Conservation (phyloP, 768 basidiomycete genomes). For the Leccinum variicolor region DNA sequence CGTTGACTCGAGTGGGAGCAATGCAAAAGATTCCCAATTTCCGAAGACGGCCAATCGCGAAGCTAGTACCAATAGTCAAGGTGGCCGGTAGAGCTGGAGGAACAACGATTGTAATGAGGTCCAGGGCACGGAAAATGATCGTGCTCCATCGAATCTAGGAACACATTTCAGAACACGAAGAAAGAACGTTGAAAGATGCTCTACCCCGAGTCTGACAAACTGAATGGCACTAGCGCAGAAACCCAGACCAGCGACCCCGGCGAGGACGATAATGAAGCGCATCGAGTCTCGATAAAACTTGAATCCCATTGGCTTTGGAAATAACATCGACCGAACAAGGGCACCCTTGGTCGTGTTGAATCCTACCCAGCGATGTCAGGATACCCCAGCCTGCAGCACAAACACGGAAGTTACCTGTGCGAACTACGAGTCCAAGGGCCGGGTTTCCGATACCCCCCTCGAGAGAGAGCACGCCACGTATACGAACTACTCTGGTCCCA, state of each 20-base stretch:
- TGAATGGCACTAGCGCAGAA: constrained; percentile 91
- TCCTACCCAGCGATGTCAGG: constrained; percentile 40
- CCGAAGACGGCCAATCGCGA: constrained; percentile 85
- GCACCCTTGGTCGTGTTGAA: constrained; percentile 99
- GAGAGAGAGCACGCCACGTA: constrained; percentile 58
- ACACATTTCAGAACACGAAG: constrained; percentile 1
- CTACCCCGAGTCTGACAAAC: constrained; percentile 85
- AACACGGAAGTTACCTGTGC: constrained; percentile 61
- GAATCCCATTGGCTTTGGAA: constrained; percentile 98
- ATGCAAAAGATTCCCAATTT: constrained; percentile 93
- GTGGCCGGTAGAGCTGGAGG: constrained; percentile 97
- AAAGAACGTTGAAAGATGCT: neutral
- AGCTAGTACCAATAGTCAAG: constrained; percentile 94
- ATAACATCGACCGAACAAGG: constrained; percentile 94
- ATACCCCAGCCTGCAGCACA: neutral
- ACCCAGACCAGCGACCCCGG: constrained; percentile 86
- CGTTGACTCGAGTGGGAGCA: constrained; percentile 91
- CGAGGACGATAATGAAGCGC: constrained; percentile 86
- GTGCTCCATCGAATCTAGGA: constrained; percentile 82
- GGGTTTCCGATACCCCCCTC: constrained; percentile 54
- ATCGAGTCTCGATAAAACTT: constrained; percentile 96
- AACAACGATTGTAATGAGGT: constrained; percentile 95
- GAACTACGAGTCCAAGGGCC: constrained; percentile 78
- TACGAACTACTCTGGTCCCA: constrained; percentile 87
- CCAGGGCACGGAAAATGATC: constrained; percentile 87